phyloP scores from a whole-genome alignment of 2,329 filamentous ascomycete species.

The Stenocarpella maydis region DNA sequence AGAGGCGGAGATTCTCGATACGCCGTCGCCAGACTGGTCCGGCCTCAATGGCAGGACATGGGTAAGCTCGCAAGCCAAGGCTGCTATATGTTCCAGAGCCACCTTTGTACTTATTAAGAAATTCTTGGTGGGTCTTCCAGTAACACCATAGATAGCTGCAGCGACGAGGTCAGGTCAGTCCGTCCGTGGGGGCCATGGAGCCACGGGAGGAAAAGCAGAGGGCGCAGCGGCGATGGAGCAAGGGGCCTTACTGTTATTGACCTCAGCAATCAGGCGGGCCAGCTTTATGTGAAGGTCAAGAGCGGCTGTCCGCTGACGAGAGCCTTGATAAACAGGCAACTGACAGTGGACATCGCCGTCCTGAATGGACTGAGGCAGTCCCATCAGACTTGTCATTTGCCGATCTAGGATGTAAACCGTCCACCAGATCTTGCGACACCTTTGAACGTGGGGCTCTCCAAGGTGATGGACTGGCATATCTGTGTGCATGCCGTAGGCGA shows the following conservation, averaged over 20 bases:
- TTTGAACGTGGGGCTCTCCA: constrained; percentile 50
- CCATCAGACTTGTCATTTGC: constrained; percentile 62
- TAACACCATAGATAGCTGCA: constrained; percentile 32
- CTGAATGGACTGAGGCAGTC: constrained; percentile 56
- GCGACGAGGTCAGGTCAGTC: neutral
- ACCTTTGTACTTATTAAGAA: constrained; percentile 32
- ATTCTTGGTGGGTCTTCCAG: constrained; percentile 31
- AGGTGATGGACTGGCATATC: constrained; percentile 55
- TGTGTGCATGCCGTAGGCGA: constrained; percentile 61
- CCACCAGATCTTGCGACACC: constrained; percentile 62
- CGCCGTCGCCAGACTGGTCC: constrained; percentile 25
- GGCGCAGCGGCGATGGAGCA: neutral
- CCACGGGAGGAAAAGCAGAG: neutral
- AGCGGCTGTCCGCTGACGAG: constrained; percentile 25
- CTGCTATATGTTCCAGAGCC: constrained; percentile 24
- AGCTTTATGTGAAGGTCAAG: constrained; percentile 35
- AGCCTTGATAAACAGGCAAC: constrained; percentile 32
- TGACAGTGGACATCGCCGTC: constrained; percentile 60
- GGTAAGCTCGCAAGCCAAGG: constrained; percentile 31
- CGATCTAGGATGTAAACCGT: constrained; percentile 62
- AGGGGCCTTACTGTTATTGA: constrained; percentile 31
- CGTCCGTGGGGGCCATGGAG: too few species aligned
- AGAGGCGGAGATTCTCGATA: constrained; percentile 33
- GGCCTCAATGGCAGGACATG: constrained; percentile 23
- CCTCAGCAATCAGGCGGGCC: constrained; percentile 31